Evolutionary conservation across 1,139 yeast species (phyloP), one percentile per base, ranked within the genome.

Genomic region (Kurtzmaniella quercitrusa): DNA sequence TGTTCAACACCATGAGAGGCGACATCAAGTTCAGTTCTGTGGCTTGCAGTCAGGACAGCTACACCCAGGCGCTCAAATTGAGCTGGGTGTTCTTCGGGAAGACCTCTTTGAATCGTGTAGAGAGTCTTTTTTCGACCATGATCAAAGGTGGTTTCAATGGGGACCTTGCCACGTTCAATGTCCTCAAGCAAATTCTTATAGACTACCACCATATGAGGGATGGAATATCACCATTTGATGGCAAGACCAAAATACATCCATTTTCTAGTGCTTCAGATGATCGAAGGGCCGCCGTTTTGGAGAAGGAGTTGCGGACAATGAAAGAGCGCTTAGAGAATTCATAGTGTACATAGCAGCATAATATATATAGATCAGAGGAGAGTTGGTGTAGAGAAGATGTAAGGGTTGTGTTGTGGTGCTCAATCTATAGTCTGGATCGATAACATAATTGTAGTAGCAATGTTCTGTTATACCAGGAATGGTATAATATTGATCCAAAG

Each of bases 41-140:
- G 7, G 57, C 65, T 12, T 69, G 74, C 51, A 70, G 70, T 51
- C 77, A 73, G 52, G 65, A 61, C 27, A 70, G 77, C 1, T 72
- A 66, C 48, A 73, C 73, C 50, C 70, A 70, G 48, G 57, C 71
- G 7, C 52, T 73, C 38, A 59, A 65, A 44, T 55, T 62, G n/a
- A 54, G 58, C 36, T 71, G 77, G 75, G 55, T 71, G 0, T 71
- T 56, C 50, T 54, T 57, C 40, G 77, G 77, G 6, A 69, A 68
- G 48, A 52, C 67, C 17, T 64, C 62, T 43, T 54, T 73, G 33
- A 62, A 63, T 47, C 64, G 62, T 15, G 57, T 73, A 33, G 77
- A 71, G 50, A 61, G 59, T 48, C 51, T 60, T 0, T 56, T 54
- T 33, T 56, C 58, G 37, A 77, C 72, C 50, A 73, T 73, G 78